Evolutionary conservation across 2,329 filamentous ascomycete genomes (phyloP), one percentile per base, ranked within the genome.

Genomic region (Neofusicoccum parvum): DNA sequence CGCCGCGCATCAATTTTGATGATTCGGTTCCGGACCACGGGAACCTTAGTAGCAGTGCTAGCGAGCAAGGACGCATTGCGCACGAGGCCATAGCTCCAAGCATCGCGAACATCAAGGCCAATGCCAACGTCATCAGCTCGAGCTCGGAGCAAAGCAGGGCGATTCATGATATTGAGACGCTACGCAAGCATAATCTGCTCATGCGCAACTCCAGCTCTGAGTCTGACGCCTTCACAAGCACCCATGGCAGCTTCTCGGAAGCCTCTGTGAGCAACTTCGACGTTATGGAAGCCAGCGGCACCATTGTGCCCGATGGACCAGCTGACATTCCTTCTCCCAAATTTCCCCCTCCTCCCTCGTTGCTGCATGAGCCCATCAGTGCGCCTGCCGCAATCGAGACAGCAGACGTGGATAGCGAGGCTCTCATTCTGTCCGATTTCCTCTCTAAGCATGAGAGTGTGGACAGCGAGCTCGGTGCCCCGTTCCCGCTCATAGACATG

Each of bases 401-500:
- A 32, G 69, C 27, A 71, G 63, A 68, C 60, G 69, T 66, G 59
- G 72, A 39, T 6, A 62, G 41, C 6, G 36, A 76, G 9, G 72
- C 73, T 20, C 70, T 72, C 5, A 67, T 79, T n/a, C 58, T 79
- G 48, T 73, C 74, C 43, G 78, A 79, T 64, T 80, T 74, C 62
- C 70, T 77, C 62, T 72, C 73, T 53, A 62, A 65, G 48, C 53
- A 67, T n/a, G 70, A 75, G 68, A 71, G 73, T 23, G 59, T 76
- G 34, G 73, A 79, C 62, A 73, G 72, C 20, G 76, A 77, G 62
- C 67, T 71, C 56, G 70, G 67, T 27, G 73, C 71, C 36, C 73
- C 80, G 1, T 82, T 79, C 67, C 72, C 77, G n/a, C 71, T 81
- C 2, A 73, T 80, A 60, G 76, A 75, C 17, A 76, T 82, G 69